These are phyloP conservation scores for Lipomyces anomalus DNA, from an alignment of 805 yeast species.

Conservation along the genomic window DNA sequence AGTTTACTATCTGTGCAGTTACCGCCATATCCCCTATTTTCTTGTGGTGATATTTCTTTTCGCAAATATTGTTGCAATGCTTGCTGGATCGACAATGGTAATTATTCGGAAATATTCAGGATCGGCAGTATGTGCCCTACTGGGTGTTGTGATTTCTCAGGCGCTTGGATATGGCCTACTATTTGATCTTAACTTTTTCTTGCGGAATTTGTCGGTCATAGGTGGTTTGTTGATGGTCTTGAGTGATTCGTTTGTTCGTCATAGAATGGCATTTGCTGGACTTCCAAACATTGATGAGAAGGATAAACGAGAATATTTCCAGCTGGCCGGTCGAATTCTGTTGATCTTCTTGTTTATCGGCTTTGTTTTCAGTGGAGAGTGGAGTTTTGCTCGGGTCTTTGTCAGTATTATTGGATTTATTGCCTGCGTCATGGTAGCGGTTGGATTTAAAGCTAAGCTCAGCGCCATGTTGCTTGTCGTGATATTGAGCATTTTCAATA, in stretches of 20 bases:
- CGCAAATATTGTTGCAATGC: constrained; percentile 62
- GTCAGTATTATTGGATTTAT: constrained; percentile 64
- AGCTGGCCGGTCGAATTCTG: constrained; percentile 82
- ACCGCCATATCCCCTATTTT: constrained; percentile 72
- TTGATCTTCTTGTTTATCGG: constrained; percentile 79
- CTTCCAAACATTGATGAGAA: constrained; percentile 32
- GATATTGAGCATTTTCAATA: constrained; percentile 67
- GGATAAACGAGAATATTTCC: constrained; percentile 71
- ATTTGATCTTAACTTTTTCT: constrained; percentile 71
- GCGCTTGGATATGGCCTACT: constrained; percentile 84
- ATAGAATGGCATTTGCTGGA: constrained; percentile 36
- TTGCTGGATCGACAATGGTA: constrained; percentile 63
- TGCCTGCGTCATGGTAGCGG: constrained; percentile 69
- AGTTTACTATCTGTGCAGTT: constrained; percentile 72
- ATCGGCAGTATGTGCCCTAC: constrained; percentile 63
- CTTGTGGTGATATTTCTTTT: constrained; percentile 68
- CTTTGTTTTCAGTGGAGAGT: constrained; percentile 68
- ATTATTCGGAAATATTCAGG: constrained; percentile 62
- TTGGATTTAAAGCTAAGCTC: constrained; percentile 89
- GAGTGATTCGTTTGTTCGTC: constrained; percentile 78
- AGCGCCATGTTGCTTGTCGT: constrained; percentile 66
- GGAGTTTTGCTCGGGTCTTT: constrained; percentile 60
- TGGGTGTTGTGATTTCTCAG: constrained; percentile 70
- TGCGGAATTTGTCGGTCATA: constrained; percentile 81
- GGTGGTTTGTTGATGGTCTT: constrained; percentile 88